Evolutionary conservation across 2,329 filamentous ascomycete species (phyloP).

Genomic region (Claviceps pusilla): DNA sequence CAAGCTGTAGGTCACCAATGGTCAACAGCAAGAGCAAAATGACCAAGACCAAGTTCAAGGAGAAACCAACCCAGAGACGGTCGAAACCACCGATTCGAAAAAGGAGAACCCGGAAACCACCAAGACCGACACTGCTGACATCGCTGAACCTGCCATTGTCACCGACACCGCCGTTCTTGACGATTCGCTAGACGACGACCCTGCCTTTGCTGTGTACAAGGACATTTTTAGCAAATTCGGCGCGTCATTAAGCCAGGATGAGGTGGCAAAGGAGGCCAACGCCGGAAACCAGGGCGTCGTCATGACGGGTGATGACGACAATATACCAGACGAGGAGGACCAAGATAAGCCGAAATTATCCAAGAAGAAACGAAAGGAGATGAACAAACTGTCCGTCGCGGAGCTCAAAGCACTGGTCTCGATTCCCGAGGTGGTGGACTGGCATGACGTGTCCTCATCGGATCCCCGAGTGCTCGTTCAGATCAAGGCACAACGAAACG

Average conservation of each 20-base stretch:
- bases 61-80: constrained; percentile 6
- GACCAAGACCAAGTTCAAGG: constrained; percentile 1
- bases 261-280: constrained; percentile 48
- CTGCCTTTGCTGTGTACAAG: constrained; percentile 71
- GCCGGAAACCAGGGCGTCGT: constrained; percentile 69
- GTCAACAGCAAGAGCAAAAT: not conserved
- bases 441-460: constrained; percentile 85
- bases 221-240: constrained; percentile 71
- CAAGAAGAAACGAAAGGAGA: constrained; percentile 86
- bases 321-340: constrained; percentile 73
- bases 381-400: constrained; percentile 85
- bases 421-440: constrained; percentile 90
- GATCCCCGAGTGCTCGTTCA: constrained; percentile 82
- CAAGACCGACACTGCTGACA: not conserved
- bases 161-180: constrained; percentile 40
- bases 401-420: constrained; percentile 84
- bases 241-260: constrained; percentile 45
- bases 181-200: constrained; percentile 52
- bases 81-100: constrained; percentile 17
- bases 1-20: not conserved
- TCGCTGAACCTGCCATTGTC: constrained; percentile 19
- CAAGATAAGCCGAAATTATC: constrained; percentile 57
- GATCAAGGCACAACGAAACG: constrained; percentile 88
- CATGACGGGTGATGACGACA: constrained; percentile 69
- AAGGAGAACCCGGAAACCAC: not conserved